These are phyloP conservation scores for Comarum palustre DNA, from an alignment of 306 rosid genomes.

Conservation along the genomic window DNA sequence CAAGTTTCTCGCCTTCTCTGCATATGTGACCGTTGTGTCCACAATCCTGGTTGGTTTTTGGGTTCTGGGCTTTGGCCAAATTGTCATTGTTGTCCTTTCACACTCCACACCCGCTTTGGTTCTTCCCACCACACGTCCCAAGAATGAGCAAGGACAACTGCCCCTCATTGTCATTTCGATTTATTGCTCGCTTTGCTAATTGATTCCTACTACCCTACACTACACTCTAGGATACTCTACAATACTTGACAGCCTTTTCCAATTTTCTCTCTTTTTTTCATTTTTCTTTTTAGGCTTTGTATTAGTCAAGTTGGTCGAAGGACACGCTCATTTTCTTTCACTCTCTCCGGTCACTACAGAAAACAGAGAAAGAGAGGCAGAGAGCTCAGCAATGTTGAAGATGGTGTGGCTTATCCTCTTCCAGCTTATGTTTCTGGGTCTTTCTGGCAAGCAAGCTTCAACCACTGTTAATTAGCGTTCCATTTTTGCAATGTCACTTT, in stretches of 20 bases:
- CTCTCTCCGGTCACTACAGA: background rate
- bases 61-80: background rate
- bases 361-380: background rate
- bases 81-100: background rate
- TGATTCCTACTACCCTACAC: background rate
- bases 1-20: background rate
- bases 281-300: background rate
- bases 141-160: conserved; percentile 1
- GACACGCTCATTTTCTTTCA: background rate
- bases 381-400: conserved; percentile 26
- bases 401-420: conserved; percentile 33
- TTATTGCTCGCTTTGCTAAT: background rate
- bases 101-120: background rate
- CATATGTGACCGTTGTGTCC: background rate
- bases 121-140: background rate
- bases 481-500: background rate
- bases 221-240: conserved; percentile 1
- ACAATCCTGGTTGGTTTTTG: background rate
- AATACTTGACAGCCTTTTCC: conserved; percentile 2
- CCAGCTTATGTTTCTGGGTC: conserved; percentile 36
- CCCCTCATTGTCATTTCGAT: conserved; percentile 3
- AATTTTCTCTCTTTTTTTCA: background rate
- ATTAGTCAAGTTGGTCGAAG: background rate
- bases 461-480: conserved; percentile 11
- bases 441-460: conserved; percentile 40